Conservation (phyloP, 2,329 filamentous ascomycete genomes). For the Teratosphaeria gauchensis region DNA sequence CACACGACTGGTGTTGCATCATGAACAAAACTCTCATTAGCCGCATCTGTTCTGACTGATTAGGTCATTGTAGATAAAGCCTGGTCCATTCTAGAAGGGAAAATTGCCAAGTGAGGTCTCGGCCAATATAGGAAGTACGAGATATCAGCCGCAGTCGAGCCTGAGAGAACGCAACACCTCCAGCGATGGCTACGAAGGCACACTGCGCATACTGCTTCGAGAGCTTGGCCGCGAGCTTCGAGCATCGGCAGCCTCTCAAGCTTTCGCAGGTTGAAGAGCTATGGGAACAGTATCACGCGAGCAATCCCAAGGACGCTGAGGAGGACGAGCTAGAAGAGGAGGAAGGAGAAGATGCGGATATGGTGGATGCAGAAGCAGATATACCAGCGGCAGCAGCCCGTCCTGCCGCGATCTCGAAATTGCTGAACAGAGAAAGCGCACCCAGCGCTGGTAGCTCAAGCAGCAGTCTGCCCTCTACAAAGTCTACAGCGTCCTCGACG, state of each 20-base stretch:
- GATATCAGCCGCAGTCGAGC: background rate
- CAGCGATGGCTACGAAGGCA: slow-evolving; percentile 65
- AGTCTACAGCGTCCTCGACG: slow-evolving; percentile 8
- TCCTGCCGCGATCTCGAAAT: slow-evolving; percentile 36
- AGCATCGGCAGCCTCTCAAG: slow-evolving; percentile 55
- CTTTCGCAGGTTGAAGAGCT: slow-evolving; percentile 62
- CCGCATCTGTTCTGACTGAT: background rate
- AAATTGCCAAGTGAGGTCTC: background rate
- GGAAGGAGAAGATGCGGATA: slow-evolving; percentile 19
- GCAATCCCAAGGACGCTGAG: slow-evolving; percentile 32
- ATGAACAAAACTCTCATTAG: background rate
- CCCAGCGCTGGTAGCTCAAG: slow-evolving; percentile 18
- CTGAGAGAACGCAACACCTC: background rate
- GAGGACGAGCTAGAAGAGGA: slow-evolving; percentile 15
- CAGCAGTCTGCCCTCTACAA: slow-evolving; percentile 21
- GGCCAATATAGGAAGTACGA: background rate
- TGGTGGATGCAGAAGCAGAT: slow-evolving; percentile 18
- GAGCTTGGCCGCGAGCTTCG: slow-evolving; percentile 64
- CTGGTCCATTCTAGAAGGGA: background rate
- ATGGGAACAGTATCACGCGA: slow-evolving; percentile 47
- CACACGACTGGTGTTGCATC: background rate
- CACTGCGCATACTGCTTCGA: slow-evolving; percentile 96
- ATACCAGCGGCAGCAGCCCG: slow-evolving; percentile 11
- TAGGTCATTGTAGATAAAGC: background rate
- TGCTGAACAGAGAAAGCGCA: slow-evolving; percentile 21